These are phyloP conservation scores for Chenopodium formosanum DNA, from an alignment of 148 eudicot species.

Conservation along the genomic window DNA sequence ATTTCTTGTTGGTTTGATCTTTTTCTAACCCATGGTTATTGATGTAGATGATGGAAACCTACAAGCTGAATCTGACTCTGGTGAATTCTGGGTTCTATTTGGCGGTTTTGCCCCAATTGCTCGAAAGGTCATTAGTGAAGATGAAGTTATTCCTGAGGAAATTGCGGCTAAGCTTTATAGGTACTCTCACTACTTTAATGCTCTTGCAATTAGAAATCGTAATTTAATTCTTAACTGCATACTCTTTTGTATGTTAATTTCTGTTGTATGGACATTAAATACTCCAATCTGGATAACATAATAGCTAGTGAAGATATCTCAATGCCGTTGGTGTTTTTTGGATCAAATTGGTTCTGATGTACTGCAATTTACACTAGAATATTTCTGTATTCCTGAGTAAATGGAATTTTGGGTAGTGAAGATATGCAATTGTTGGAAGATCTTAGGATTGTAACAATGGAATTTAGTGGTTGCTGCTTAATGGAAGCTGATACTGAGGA, in stretches of 20 bases:
- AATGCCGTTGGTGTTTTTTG: not conserved
- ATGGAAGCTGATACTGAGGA: not conserved
- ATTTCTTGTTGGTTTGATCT: constrained; percentile 13
- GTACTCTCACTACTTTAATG: constrained; percentile 33
- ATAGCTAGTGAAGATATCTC: not conserved
- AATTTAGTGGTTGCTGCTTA: not conserved
- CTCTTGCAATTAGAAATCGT: not conserved
- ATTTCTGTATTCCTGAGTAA: not conserved
- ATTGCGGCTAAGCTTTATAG: constrained; percentile 69
- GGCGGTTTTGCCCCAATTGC: constrained; percentile 99
- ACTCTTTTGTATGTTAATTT: not conserved
- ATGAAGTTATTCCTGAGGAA: constrained; percentile 78
- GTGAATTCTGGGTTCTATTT: constrained; percentile 95
- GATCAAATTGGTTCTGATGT: not conserved
- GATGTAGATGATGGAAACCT: constrained; percentile 88
- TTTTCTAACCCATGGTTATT: not conserved
- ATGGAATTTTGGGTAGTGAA: not conserved
- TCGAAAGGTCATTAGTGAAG: constrained; percentile 79
- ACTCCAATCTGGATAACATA: not conserved
- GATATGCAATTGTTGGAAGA: not conserved
- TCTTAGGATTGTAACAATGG: not conserved
- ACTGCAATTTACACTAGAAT: not conserved
- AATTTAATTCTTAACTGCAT: not conserved
- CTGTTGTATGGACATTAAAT: not conserved
- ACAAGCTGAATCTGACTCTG: constrained; percentile 95